Conservation (phyloP, 768 basidiomycete species). For the Gymnopilus junonius region DNA sequence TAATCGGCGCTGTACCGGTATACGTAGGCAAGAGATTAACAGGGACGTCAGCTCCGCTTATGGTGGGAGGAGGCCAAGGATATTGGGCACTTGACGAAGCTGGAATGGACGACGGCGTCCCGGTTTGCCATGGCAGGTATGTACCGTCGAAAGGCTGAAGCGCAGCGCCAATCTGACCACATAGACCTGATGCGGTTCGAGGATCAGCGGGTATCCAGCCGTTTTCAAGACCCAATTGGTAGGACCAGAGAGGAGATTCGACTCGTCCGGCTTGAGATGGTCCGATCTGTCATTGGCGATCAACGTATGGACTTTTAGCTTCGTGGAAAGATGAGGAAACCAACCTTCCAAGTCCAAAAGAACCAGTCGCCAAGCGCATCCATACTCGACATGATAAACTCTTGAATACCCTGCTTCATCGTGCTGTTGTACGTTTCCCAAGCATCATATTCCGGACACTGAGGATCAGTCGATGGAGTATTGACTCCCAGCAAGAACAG, state of each 20-base stretch:
- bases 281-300: constrained; percentile 28
- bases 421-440: constrained; percentile 58
- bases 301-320: background rate
- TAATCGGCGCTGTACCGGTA: constrained; percentile 60
- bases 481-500: constrained; percentile 32
- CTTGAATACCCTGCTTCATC: constrained; percentile 42
- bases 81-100: constrained; percentile 45
- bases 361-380: constrained; percentile 47
- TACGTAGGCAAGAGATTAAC: constrained; percentile 58
- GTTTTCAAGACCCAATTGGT: constrained; percentile 54
- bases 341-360: constrained; percentile 53
- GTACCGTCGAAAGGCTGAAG: constrained; percentile 32
- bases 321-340: background rate
- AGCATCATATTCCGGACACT: constrained; percentile 44
- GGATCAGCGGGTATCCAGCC: constrained; percentile 85
- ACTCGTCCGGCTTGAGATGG: constrained; percentile 49
- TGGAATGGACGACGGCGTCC: constrained; percentile 58
- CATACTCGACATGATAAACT: constrained; percentile 60
- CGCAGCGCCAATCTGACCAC: constrained; percentile 50
- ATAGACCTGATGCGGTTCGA: constrained; percentile 61
- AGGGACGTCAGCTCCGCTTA: constrained; percentile 40
- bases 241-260: constrained; percentile 46
- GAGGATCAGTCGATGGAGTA: constrained; percentile 40
- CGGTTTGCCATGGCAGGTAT: constrained; percentile 59
- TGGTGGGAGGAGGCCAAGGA: constrained; percentile 58